phyloP scores from a whole-genome alignment of 805 yeast species.

The Wickerhamiella siamensis region DNA sequence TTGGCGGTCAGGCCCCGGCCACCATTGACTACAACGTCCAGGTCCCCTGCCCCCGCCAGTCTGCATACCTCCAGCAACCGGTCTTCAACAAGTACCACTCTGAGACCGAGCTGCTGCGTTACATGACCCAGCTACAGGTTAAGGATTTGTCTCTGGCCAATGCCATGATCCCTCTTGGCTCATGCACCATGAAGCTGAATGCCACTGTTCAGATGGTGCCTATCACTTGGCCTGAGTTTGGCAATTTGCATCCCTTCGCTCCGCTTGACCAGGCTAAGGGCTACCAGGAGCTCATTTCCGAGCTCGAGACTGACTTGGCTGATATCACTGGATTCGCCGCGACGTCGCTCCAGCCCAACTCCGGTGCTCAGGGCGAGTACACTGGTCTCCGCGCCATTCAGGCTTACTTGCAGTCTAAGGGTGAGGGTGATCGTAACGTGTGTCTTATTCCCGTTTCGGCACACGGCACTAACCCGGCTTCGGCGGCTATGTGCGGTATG shows the following conservation, averaged over 20 bases:
- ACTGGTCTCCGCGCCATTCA: constrained; percentile 81
- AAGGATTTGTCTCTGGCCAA: constrained; percentile 88
- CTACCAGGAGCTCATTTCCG: constrained; percentile 57
- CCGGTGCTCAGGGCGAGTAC: constrained; percentile 98
- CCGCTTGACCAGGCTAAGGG: constrained; percentile 85
- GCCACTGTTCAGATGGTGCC: constrained; percentile 93
- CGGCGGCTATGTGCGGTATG: constrained; percentile 94
- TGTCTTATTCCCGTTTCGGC: constrained; percentile 95
- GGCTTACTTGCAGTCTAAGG: constrained; percentile 55
- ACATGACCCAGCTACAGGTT: constrained; percentile 67
- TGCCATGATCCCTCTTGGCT: constrained; percentile 94
- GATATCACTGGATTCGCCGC: constrained; percentile 89
- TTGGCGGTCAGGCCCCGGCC: constrained; percentile 31
- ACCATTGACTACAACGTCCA: constrained; percentile 17
- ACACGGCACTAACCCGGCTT: constrained; percentile 97
- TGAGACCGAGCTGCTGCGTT: constrained; percentile 89
- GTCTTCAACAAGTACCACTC: constrained; percentile 83
- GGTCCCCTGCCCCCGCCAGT: constrained; percentile 27
- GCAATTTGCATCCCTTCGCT: constrained; percentile 80
- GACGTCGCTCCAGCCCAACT: constrained; percentile 86
- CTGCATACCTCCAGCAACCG: constrained; percentile 39
- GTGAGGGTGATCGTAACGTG: constrained; percentile 61
- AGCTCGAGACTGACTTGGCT: constrained; percentile 71
- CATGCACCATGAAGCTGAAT: constrained; percentile 96
- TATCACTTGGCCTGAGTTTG: constrained; percentile 86